A percentile compares a stretch with the other conserved stretches of the same genome.
phyloP scores from a whole-genome alignment of 495 filamentous ascomycete genomes.

The Podospora tetraspora region DNA sequence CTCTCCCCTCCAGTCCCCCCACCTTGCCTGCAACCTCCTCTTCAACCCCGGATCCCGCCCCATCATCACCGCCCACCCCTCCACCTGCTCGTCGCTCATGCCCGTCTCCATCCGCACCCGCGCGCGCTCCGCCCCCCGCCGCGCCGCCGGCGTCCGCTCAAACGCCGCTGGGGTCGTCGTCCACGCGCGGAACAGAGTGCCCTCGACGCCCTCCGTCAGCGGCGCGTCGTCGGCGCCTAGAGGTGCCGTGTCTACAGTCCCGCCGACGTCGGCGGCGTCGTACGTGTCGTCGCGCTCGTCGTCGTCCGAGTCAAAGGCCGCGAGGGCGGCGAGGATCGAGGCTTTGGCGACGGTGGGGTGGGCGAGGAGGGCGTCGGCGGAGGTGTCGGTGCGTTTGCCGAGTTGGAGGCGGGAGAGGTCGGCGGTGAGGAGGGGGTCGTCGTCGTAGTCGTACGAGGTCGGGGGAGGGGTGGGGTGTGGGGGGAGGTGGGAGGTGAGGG shows the following conservation, averaged over 20 bases:
- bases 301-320: conserved; percentile 87
- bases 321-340: conserved; percentile 84
- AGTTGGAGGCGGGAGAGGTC: conserved; percentile 61
- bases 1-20: conserved; percentile 52
- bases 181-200: conserved; percentile 63
- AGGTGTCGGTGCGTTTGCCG: conserved; percentile 60
- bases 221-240: conserved; percentile 35
- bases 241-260: conserved; percentile 60
- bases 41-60: conserved; percentile 60
- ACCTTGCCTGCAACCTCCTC: conserved; percentile 60
- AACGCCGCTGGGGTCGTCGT: conserved; percentile 59
- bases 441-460: conserved; percentile 65
- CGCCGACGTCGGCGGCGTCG: conserved; percentile 84
- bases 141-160: conserved; percentile 59
- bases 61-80: conserved; percentile 90
- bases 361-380: conserved; percentile 52
- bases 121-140: conserved; percentile 55
- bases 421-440: conserved; percentile 66
- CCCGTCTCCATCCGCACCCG: conserved; percentile 70
- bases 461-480: conserved; percentile 39
- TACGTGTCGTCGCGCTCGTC: conserved; percentile 98
- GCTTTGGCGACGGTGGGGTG: conserved; percentile 63
- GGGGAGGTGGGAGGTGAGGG: conserved; percentile 21
- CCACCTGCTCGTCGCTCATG: conserved; percentile 90
- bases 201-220: conserved; percentile 40